These are phyloP conservation scores for Ustilago curta DNA, from an alignment of 1,284 basidiomycete species.

Conservation along the genomic window DNA sequence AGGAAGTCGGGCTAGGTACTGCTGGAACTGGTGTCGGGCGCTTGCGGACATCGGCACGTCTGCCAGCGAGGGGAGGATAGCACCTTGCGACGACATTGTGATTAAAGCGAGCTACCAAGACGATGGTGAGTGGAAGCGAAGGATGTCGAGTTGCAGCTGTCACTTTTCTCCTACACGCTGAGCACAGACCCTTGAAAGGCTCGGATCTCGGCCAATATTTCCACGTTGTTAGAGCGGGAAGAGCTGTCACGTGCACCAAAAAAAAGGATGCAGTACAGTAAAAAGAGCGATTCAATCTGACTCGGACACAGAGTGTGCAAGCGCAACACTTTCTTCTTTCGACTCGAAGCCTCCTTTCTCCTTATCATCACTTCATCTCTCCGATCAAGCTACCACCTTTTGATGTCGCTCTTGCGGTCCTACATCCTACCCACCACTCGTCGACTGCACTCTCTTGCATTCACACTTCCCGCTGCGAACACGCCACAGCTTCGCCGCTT, in stretches of 20 bases:
- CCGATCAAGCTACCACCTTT: background rate
- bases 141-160: slow-evolving; percentile 3
- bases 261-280: no score
- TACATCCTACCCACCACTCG: slow-evolving; percentile 15
- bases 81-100: slow-evolving; percentile 1
- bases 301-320: no score
- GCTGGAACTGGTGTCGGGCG: slow-evolving; percentile 28
- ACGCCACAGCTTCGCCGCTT: slow-evolving; percentile 14
- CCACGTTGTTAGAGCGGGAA: slow-evolving; percentile 4
- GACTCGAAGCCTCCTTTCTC: background rate
- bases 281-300: slow-evolving; percentile 4
- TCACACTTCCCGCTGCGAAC: background rate
- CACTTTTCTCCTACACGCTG: background rate
- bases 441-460: slow-evolving; percentile 16
- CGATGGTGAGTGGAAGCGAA: background rate
- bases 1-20: slow-evolving; percentile 25
- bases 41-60: slow-evolving; percentile 16
- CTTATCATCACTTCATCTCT: background rate
- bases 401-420: slow-evolving; percentile 39
- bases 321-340: slow-evolving; percentile 1
- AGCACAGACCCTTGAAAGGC: background rate
- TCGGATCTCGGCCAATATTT: slow-evolving; percentile 11
- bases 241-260: slow-evolving; percentile 5
- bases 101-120: background rate
- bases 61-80: background rate